A percentile compares a stretch with the other conserved stretches of the same genome.
phyloP scores from a whole-genome alignment of 148 eudicot species.

The Camellia japonica region DNA sequence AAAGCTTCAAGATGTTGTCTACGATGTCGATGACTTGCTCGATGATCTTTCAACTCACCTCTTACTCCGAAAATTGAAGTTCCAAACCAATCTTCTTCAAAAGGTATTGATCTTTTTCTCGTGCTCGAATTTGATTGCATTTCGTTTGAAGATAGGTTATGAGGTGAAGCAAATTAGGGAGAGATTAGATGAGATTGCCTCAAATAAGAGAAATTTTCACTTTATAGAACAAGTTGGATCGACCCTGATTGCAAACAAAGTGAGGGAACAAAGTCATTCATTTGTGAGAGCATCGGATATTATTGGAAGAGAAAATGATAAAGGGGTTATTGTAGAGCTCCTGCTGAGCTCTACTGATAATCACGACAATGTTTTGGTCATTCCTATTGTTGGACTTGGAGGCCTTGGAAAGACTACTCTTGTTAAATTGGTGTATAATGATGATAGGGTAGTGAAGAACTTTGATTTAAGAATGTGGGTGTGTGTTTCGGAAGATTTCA shows the following conservation, averaged over 20 bases:
- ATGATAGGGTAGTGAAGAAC: neutral
- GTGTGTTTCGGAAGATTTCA: conserved; percentile 23
- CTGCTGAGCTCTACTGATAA: conserved; percentile 17
- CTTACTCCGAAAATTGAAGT: neutral
- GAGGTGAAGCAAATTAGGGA: neutral
- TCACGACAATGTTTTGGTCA: conserved; percentile 14
- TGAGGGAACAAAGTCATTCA: conserved; percentile 20
- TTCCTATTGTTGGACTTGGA: conserved; percentile 34
- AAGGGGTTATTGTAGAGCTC: conserved; percentile 17
- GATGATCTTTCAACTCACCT: conserved; percentile 14
- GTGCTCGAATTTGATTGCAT: neutral
- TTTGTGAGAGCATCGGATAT: conserved; percentile 18
- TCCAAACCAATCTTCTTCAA: neutral
- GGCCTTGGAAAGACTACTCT: conserved; percentile 42
- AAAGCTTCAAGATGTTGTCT: conserved; percentile 15
- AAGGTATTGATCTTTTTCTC: conserved; percentile 11
- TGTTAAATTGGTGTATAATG: conserved; percentile 29
- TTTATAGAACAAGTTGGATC: neutral
- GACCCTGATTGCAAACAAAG: neutral
- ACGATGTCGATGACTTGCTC: conserved; percentile 15
- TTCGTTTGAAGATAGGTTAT: conserved; percentile 4
- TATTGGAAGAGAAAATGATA: conserved; percentile 36
- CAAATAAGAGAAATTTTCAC: conserved; percentile 13
- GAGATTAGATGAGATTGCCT: conserved; percentile 17
- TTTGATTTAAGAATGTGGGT: conserved; percentile 34